Conservation (phyloP, 192 early-diverging fungal genomes). For the Linnemannia schmuckeri region DNA sequence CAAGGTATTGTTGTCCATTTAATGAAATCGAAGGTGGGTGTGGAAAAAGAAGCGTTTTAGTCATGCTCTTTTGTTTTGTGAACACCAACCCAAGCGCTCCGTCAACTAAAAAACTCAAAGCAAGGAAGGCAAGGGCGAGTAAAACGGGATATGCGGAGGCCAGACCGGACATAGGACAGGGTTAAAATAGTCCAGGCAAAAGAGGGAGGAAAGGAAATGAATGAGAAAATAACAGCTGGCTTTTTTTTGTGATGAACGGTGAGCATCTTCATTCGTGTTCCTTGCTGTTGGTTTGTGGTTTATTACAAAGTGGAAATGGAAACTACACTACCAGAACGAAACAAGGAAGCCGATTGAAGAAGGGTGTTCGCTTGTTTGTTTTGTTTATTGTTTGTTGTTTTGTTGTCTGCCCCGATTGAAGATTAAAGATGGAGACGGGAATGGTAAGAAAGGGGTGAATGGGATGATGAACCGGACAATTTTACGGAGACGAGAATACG, state of each 20-base stretch:
- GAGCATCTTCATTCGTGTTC: background rate
- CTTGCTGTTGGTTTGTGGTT: background rate
- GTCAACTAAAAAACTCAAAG: background rate
- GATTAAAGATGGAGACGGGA: background rate
- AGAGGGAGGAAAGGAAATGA: background rate
- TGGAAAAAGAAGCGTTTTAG: background rate
- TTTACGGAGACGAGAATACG: background rate
- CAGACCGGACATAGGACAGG: background rate
- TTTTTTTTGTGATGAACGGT: background rate
- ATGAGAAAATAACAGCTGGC: background rate
- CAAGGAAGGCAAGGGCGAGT: background rate
- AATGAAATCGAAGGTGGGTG: background rate
- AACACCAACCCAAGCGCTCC: too few relatives aligned
- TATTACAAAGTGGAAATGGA: background rate
- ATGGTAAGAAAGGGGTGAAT: background rate
- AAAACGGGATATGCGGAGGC: background rate
- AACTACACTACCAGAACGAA: background rate
- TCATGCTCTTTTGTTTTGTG: too few relatives aligned
- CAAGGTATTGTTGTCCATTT: too few relatives aligned
- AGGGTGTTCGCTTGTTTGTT: too few relatives aligned
- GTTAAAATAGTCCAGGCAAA: background rate
- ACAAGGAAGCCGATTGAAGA: background rate
- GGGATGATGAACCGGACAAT: background rate
- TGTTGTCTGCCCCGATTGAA: background rate
- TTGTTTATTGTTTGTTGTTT: background rate